These are phyloP conservation scores for Neonectria hederae DNA, from an alignment of 2,329 filamentous ascomycete species.

Conservation along the genomic window DNA sequence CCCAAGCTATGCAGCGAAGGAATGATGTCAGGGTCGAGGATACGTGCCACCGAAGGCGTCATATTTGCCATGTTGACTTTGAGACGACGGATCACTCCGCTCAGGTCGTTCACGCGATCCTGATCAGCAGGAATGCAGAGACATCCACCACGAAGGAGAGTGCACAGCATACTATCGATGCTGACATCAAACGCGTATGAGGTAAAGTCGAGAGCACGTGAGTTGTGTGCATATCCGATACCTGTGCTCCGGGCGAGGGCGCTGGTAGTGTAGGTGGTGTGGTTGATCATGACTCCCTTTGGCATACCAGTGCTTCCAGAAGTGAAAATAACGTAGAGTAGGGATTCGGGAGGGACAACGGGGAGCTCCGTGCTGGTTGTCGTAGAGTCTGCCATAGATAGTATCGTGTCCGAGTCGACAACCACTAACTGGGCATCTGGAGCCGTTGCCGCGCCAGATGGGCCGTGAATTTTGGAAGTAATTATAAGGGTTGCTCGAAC, in stretches of 20 bases:
- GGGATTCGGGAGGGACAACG: slow-evolving; percentile 52
- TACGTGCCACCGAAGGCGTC: slow-evolving; percentile 60
- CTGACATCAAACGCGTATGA: slow-evolving; percentile 65
- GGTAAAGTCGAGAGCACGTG: slow-evolving; percentile 57
- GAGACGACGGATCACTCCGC: slow-evolving; percentile 55
- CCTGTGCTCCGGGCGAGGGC: slow-evolving; percentile 39
- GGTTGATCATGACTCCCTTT: slow-evolving; percentile 67
- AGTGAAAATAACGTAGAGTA: slow-evolving; percentile 69
- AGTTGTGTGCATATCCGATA: slow-evolving; percentile 52
- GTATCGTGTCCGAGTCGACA: slow-evolving; percentile 27
- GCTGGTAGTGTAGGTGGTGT: slow-evolving; percentile 58
- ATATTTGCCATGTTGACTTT: slow-evolving; percentile 59
- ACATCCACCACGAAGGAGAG: slow-evolving; percentile 59
- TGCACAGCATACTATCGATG: slow-evolving; percentile 64
- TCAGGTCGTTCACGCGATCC: slow-evolving; percentile 61
- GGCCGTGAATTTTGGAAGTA: slow-evolving; percentile 31
- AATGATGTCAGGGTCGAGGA: slow-evolving; percentile 56
- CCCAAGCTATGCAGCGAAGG: slow-evolving; percentile 58
- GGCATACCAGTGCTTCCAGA: slow-evolving; percentile 72
- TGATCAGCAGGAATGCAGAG: slow-evolving; percentile 65
- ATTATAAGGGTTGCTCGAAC: slow-evolving; percentile 33
- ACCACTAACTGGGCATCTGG: slow-evolving; percentile 31
- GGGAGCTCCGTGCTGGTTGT: slow-evolving; percentile 42
- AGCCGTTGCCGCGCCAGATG: slow-evolving; percentile 31
- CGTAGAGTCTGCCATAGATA: slow-evolving; percentile 26